Evolutionary conservation across 2,329 filamentous ascomycete genomes (phyloP), one percentile per base, ranked within the genome.

Genomic region (Aspergillus sp.): DNA sequence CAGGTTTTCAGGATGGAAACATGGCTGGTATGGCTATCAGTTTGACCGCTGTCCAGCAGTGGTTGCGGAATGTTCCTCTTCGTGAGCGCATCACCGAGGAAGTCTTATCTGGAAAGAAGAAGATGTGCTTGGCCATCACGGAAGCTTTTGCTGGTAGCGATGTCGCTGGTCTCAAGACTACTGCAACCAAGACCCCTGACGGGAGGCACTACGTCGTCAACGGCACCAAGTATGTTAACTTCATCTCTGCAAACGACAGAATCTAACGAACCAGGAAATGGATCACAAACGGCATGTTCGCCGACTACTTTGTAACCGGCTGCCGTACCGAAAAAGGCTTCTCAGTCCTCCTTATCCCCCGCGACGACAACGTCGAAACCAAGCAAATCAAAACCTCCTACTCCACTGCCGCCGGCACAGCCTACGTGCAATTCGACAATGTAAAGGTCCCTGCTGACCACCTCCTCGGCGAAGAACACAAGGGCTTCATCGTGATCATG

Each of bases 121-220:
- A 90, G 76, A 88, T 93, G 64, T 91, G 85, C 62, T 75, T 95
- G 3, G 88, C 88, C 46, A 89, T 94, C 61, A 93, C 88, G 1
- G 89, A 95, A 69, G 88, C 89, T 0, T 93, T 94, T 68, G 88
- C 88, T 13, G 88, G 88, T 12, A 85, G 80, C 33, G 89, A 94
- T 65, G 88, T 94, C 4, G 86, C 88, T 12, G 83, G 86, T 13
- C 74, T 94, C 33, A 78, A 85, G 52, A 93, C 88, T 0, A 93
- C 87, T 0, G 88, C 87, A 1, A 78, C 78, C 56, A 88, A 89
- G 73, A 88, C 85, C 0, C 70, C 82, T 1, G 86, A 90, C 61
- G 86, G 86, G 42, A 83, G 85, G 64, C 77, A 84, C 68, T 90
- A 87, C 65, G 77, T 79, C 54, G 74, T 81, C 46, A 69, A 68